Percentiles rank a stretch among this genome's conserved stretches.
phyloP scores from a whole-genome alignment of 164 flowering plant species.

The Vitis vinifera region ASM3070453v1 NC_081816.1:1766501-1767000 shows the following conservation, averaged over 20 bases:
- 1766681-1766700: no score
- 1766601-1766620: not conserved
- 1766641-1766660: not conserved
- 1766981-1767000: conserved; percentile 47
- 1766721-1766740: not conserved
- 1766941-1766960: conserved; percentile 61
- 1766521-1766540: conserved; percentile 43
- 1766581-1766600: not conserved
- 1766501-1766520: conserved; percentile 31
- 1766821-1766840: no score
- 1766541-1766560: conserved; percentile 50
- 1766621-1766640: not conserved
- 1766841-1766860: no score
- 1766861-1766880: not conserved
- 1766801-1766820: no score
- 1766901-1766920: conserved; percentile 49
- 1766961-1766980: conserved; percentile 43
- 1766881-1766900: conserved; percentile 42
- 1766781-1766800: no score
- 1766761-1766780: no score
- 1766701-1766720: not conserved
- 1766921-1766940: conserved; percentile 51
- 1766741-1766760: no score
- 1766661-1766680: no score
- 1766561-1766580: conserved; percentile 52